Conservation (phyloP, 2,329 filamentous ascomycete species). For the Beauveria brongniartii region DNA sequence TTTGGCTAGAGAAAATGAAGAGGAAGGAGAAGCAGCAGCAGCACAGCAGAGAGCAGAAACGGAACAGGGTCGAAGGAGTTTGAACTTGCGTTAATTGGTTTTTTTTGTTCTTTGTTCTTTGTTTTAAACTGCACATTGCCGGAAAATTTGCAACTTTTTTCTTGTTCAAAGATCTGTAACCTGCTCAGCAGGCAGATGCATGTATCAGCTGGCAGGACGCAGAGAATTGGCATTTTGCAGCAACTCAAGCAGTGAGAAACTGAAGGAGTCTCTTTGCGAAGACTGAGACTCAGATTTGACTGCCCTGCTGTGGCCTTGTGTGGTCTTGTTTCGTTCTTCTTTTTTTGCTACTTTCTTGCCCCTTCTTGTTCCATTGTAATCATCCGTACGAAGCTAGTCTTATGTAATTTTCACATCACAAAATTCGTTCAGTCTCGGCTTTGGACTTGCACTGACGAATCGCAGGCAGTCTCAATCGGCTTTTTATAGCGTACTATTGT, state of each 20-base stretch:
- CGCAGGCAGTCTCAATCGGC: background rate
- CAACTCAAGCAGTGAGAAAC: background rate
- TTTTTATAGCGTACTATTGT: no score
- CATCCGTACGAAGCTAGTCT: conserved; percentile 5
- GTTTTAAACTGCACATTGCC: background rate
- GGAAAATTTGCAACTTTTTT: background rate
- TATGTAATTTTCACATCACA: background rate
- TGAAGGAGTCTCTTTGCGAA: background rate
- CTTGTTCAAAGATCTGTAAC: background rate
- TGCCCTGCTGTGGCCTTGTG: background rate
- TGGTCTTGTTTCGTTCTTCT: background rate
- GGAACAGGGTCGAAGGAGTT: background rate
- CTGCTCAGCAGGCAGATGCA: background rate
- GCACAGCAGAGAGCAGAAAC: background rate
- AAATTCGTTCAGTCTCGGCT: background rate
- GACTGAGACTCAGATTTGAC: background rate
- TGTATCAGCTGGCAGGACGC: background rate
- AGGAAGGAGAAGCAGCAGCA: background rate
- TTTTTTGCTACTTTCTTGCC: background rate
- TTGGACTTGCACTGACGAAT: no score
- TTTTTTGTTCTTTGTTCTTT: background rate
- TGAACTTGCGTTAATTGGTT: background rate
- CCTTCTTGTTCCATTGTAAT: background rate
- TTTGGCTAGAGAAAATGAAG: background rate
- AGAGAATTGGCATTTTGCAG: background rate